phyloP scores from a whole-genome alignment of 2,329 filamentous ascomycete species.

The Diaporthe velutina region DNA sequence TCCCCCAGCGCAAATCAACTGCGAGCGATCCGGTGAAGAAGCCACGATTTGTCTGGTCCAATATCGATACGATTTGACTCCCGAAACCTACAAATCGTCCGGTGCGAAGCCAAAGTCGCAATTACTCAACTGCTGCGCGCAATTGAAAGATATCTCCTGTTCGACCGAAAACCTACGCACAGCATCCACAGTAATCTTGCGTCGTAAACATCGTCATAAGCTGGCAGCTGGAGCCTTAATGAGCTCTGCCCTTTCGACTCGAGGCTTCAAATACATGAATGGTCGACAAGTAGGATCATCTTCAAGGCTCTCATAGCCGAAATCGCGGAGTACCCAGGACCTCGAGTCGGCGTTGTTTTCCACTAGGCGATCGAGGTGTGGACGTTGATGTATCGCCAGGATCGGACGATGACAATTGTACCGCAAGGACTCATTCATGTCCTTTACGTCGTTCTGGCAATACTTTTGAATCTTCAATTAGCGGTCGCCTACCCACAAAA shows the following conservation, averaged over 20 bases:
- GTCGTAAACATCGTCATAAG: neutral
- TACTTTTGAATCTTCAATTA: neutral
- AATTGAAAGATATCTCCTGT: neutral
- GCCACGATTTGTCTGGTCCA: neutral
- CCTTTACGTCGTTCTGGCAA: neutral
- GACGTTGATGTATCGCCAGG: neutral
- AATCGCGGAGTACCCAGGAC: neutral
- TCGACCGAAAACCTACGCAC: neutral
- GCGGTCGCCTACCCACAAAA: neutral
- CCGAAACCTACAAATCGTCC: neutral
- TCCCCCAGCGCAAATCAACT: neutral
- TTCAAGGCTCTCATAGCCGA: neutral
- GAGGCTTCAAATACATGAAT: neutral
- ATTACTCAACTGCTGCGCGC: neutral
- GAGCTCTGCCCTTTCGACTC: neutral
- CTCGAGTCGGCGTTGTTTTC: neutral
- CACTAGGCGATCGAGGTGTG: neutral
- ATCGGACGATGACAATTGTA: neutral
- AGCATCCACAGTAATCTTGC: neutral
- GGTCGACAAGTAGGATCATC: neutral
- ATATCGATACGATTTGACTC: neutral
- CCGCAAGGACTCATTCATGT: neutral
- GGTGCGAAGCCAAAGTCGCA: neutral
- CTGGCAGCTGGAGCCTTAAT: neutral
- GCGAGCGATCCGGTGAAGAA: neutral